Evolutionary conservation across 2,329 filamentous ascomycete genomes (phyloP), one percentile per base, ranked within the genome.

Genomic region (Penicillium sp.): DNA sequence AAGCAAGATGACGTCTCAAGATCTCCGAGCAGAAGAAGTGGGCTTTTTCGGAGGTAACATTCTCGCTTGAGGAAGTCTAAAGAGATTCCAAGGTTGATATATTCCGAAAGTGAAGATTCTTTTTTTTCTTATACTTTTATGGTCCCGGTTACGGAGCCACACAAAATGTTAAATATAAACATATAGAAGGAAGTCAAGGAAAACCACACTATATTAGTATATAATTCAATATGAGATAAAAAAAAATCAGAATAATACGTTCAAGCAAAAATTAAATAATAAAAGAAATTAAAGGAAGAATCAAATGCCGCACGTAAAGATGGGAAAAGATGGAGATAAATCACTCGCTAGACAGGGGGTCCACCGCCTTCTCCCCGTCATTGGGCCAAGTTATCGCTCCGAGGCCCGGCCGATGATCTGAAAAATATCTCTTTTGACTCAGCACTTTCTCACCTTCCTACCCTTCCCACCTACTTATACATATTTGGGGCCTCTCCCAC

Each of bases 361-460:
- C 61, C 52, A 61, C 60, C 63, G 54, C 63, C 63, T 60, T 57
- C 44, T 40, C 53, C 47, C 51, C 54, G 43, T 59, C 53, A 60
- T 59, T 61, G 61, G 60, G 40, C 38, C 53, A 32, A 53, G 46
- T 62, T 57, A 58, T 52, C 58, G 57, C 64, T 65, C 66, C 65
- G 66, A 68, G 39, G 56, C 29, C 55, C 60, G 60, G 63, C 61
- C 64, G 62, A 61, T 59, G 37, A 45, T 56, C 50, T 60, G 49
- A 48, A 64, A 65, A 68, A 62, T 63, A 62, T 63, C 58, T 57
- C 56, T 57, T 58, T 58, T 59, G 53, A 58, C 52, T 43, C 49
- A 51, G 34, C 37, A 18, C 16, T 51, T 22, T 43, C 29, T 35
- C 58, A 63, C 59, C 59, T 59, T 48, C 45, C 42, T 44, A 37